A percentile compares a stretch with the other conserved stretches of the same genome.
phyloP scores from a whole-genome alignment of 2,329 filamentous ascomycete genomes.

The Fusarium miscanthi region DNA sequence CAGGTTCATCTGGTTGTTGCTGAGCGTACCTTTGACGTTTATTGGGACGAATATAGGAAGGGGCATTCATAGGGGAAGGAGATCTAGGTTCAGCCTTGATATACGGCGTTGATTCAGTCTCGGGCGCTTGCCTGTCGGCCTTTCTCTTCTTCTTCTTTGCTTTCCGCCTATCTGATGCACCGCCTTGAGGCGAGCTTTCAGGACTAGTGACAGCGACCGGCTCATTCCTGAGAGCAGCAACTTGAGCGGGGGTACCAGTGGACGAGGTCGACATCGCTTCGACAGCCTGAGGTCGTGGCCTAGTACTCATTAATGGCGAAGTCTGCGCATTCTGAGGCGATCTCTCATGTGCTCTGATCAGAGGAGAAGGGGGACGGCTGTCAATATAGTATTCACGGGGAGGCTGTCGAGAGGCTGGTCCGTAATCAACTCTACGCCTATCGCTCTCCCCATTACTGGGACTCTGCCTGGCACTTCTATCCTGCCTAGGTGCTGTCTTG shows the following conservation, averaged over 20 bases:
- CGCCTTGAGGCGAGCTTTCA: constrained; percentile 69
- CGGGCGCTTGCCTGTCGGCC: constrained; percentile 61
- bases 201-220: constrained; percentile 63
- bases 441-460: constrained; percentile 49
- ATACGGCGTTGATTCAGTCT: constrained; percentile 61
- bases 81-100: constrained; percentile 75
- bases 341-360: constrained; percentile 79
- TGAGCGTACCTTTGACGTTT: constrained; percentile 66
- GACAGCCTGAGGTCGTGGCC: constrained; percentile 42
- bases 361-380: constrained; percentile 62
- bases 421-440: constrained; percentile 23
- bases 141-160: constrained; percentile 65
- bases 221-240: constrained; percentile 66
- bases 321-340: constrained; percentile 78
- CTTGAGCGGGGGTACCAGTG: constrained; percentile 59
- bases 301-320: constrained; percentile 65
- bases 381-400: constrained; percentile 44
- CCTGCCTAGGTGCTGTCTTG: constrained; percentile 32
- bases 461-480: constrained; percentile 55
- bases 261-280: constrained; percentile 35
- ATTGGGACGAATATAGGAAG: constrained; percentile 63
- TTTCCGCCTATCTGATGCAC: constrained; percentile 61
- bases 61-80: constrained; percentile 66
- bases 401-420: constrained; percentile 23
- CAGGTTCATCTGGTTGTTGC: constrained; percentile 50